Evolutionary conservation across 257 asterid genomes (phyloP).

Genomic region (Jasminum sambac): DNA sequence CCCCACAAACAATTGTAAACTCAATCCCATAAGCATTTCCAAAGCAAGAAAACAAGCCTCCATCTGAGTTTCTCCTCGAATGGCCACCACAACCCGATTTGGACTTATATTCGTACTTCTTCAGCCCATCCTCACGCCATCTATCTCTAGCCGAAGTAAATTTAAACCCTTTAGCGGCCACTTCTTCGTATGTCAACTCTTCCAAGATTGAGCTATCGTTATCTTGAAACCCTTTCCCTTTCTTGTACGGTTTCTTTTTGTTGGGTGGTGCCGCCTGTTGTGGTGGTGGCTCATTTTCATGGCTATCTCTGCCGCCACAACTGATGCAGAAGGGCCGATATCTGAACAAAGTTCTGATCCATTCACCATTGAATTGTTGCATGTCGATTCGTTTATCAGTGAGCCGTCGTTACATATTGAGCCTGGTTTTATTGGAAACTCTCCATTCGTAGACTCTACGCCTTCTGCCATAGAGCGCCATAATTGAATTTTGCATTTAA

Average conservation of each 20-base stretch:
- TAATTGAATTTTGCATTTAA: constrained; percentile 32
- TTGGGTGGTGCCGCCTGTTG: not conserved
- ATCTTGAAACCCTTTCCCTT: constrained; percentile 24
- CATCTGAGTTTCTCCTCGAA: constrained; percentile 42
- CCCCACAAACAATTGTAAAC: constrained; percentile 68
- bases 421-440: constrained; percentile 39
- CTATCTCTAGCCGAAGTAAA: constrained; percentile 26
- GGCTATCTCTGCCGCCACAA: constrained; percentile 82
- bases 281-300: constrained; percentile 26
- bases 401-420: constrained; percentile 39
- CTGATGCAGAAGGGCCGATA: constrained; percentile 86
- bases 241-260: not conserved
- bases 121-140: constrained; percentile 31
- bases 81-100: constrained; percentile 13
- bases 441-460: constrained; percentile 36
- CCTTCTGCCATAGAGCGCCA: constrained; percentile 50
- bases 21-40: constrained; percentile 67
- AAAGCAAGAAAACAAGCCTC: constrained; percentile 55
- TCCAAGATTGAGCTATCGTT: constrained; percentile 53
- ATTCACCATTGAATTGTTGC: constrained; percentile 38
- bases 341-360: constrained; percentile 77
- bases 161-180: constrained; percentile 55
- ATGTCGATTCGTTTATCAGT: constrained; percentile 29
- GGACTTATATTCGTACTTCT: not conserved
- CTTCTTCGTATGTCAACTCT: constrained; percentile 64